These are phyloP conservation scores for Eucalyptus virginea DNA, from an alignment of 345 rosid genomes.

Conservation along the genomic window DNA sequence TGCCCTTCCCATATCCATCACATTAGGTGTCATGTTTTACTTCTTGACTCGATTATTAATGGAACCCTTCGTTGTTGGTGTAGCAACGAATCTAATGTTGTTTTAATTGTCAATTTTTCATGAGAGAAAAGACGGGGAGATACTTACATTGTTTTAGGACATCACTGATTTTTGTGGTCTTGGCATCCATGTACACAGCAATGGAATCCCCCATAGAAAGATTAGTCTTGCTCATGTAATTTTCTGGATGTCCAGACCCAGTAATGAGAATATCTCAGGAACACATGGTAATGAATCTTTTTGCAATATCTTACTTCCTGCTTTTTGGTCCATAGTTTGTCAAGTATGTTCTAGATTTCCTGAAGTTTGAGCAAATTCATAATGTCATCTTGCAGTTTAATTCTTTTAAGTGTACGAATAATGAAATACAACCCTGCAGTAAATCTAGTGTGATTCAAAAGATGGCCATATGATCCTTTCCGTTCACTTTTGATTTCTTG, in stretches of 20 bases:
- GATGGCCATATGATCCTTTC: not conserved
- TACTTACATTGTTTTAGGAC: not conserved
- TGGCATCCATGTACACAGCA: not conserved
- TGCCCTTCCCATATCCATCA: conserved; percentile 90
- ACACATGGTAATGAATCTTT: not conserved
- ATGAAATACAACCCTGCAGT: not conserved
- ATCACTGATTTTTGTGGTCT: not conserved
- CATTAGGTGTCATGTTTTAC: conserved; percentile 78
- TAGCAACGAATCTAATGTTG: conserved; percentile 70
- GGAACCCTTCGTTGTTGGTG: conserved; percentile 91
- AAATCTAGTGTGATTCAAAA: not conserved
- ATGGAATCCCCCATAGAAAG: not conserved
- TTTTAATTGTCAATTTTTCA: conserved; percentile 25
- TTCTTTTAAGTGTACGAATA: not conserved
- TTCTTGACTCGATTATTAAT: conserved; percentile 84
- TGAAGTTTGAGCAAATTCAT: not conserved
- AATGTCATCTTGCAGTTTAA: not conserved
- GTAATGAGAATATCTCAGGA: not conserved
- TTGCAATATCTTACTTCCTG: not conserved
- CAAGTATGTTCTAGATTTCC: not conserved
- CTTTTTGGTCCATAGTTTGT: not conserved
- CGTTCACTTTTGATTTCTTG: not conserved
- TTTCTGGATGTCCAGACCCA: not conserved
- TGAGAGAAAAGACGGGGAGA: not conserved
- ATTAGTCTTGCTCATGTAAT: not conserved